Percentiles rank a stretch among this genome's conserved stretches.
These are phyloP conservation scores for Herpotrichia juniperi DNA, from an alignment of 2,329 filamentous ascomycete genomes.

Conservation along the genomic window DNA sequence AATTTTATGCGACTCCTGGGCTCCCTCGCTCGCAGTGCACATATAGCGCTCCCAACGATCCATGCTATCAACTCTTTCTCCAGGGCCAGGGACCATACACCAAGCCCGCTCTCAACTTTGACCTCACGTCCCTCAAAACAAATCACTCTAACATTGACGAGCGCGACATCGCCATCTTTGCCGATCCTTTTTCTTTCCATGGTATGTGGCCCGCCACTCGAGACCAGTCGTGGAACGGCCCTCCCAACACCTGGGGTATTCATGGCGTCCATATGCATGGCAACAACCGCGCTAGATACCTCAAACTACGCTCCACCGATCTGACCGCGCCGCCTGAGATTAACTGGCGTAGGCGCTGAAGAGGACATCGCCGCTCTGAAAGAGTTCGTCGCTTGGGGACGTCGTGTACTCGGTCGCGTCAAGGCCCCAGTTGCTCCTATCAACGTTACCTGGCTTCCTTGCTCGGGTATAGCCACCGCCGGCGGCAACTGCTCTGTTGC, in stretches of 20 bases:
- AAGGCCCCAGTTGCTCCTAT: constrained; percentile 12
- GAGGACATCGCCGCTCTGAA: constrained; percentile 54
- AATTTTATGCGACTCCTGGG: too few species aligned
- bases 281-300: constrained; percentile 64
- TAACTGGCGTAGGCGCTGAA: constrained; percentile 46
- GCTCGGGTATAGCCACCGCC: constrained; percentile 46
- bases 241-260: constrained; percentile 26
- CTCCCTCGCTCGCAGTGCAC: too few species aligned
- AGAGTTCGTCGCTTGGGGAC: constrained; percentile 61
- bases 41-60: too few species aligned
- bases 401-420: constrained; percentile 50
- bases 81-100: too few species aligned
- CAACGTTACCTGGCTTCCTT: constrained; percentile 50
- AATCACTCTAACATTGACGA: constrained; percentile 25
- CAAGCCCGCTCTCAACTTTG: too few species aligned
- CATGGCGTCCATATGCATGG: constrained; percentile 65
- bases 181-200: constrained; percentile 27
- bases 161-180: constrained; percentile 32
- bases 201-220: constrained; percentile 31
- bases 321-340: constrained; percentile 68
- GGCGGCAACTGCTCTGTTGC: constrained; percentile 26
- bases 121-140: too few species aligned
- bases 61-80: constrained; percentile 26
- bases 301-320: constrained; percentile 63
- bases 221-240: constrained; percentile 21